phyloP scores from a whole-genome alignment of 2,329 filamentous ascomycete species.

The Phyllosticta citrichinensis region DNA sequence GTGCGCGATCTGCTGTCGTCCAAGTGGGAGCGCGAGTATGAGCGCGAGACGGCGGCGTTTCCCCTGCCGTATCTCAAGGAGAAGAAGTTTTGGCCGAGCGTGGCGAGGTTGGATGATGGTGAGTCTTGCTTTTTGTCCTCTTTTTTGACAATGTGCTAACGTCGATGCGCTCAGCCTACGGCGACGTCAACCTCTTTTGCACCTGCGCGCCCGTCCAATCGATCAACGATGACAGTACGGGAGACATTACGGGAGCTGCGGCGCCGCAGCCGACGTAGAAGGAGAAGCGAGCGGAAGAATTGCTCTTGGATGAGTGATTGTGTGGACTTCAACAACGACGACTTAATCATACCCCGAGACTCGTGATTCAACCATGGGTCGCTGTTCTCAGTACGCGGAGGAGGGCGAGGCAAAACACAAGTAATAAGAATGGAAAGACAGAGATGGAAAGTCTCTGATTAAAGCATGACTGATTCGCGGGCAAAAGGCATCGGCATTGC shows the following conservation, averaged over 20 bases:
- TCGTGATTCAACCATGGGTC: not conserved
- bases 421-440: too few species aligned
- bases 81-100: slow-evolving; percentile 96
- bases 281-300: not conserved
- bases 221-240: slow-evolving; percentile 19
- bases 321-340: not conserved
- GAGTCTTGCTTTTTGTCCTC: slow-evolving; percentile 26
- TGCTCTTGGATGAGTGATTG: not conserved
- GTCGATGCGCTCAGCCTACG: slow-evolving; percentile 52
- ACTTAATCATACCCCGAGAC: not conserved
- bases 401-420: too few species aligned
- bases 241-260: slow-evolving; percentile 24
- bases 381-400: not conserved
- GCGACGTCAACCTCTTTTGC: slow-evolving; percentile 89
- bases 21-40: slow-evolving; percentile 77
- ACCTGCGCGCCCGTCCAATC: slow-evolving; percentile 75
- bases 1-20: slow-evolving; percentile 66
- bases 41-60: slow-evolving; percentile 74
- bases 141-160: slow-evolving; percentile 17
- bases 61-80: slow-evolving; percentile 71
- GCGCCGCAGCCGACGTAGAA: slow-evolving; percentile 23
- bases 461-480: too few species aligned
- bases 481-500: too few species aligned
- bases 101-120: slow-evolving; percentile 83
- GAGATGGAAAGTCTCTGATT: too few species aligned